These are phyloP conservation scores for Fusarium sp. DNA, from an alignment of 2,329 filamentous ascomycete species.

Conservation along the genomic window DNA sequence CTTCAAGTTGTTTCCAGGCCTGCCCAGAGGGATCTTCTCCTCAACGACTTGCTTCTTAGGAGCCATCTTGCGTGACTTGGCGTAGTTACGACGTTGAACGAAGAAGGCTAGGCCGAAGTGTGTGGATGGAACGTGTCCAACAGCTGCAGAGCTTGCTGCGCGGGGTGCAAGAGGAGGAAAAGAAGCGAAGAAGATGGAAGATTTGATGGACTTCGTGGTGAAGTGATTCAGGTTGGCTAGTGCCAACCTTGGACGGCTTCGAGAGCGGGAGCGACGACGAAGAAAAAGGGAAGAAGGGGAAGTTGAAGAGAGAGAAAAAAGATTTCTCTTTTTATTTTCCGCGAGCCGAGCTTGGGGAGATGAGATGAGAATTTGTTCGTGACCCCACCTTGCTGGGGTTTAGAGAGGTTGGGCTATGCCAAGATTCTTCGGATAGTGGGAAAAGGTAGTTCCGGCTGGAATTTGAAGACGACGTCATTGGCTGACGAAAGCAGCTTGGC, in stretches of 20 bases:
- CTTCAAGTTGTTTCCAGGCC: slow-evolving; percentile 98
- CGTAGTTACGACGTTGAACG: slow-evolving; percentile 64
- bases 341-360: slow-evolving; percentile 39
- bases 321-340: slow-evolving; percentile 40
- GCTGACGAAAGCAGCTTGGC: slow-evolving; percentile 37
- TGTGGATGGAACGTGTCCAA: slow-evolving; percentile 57
- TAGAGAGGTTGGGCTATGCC: slow-evolving; percentile 42
- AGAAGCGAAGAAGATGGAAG: slow-evolving; percentile 63
- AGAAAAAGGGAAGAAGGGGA: slow-evolving; percentile 22
- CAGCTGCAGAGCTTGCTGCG: slow-evolving; percentile 75
- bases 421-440: slow-evolving; percentile 10
- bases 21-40: slow-evolving; percentile 95
- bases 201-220: slow-evolving; percentile 56
- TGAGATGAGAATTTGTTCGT: slow-evolving; percentile 46
- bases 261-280: slow-evolving; percentile 36
- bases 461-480: slow-evolving; percentile 36
- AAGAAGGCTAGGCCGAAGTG: slow-evolving; percentile 61
- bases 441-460: slow-evolving; percentile 21
- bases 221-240: slow-evolving; percentile 48
- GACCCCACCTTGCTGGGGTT: slow-evolving; percentile 38
- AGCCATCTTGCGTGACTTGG: slow-evolving; percentile 79
- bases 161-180: slow-evolving; percentile 55
- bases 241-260: slow-evolving; percentile 52
- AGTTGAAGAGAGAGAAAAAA: slow-evolving; percentile 22
- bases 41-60: slow-evolving; percentile 93